Evolutionary conservation across 768 basidiomycete genomes (phyloP).

Genomic region (Tricholoma matsutake): DNA sequence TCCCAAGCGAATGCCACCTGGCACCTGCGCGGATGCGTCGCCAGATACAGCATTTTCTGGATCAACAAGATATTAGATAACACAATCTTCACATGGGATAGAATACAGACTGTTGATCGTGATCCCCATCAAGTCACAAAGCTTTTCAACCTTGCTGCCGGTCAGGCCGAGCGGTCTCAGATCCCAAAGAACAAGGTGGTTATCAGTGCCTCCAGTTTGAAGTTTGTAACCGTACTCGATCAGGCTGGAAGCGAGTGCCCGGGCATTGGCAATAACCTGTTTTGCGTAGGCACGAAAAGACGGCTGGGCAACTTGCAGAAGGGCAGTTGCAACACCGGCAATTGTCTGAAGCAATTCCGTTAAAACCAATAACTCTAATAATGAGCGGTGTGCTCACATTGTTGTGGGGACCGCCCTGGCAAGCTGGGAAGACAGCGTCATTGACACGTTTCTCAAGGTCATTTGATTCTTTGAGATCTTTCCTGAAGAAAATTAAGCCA

Average conservation of each 20-base stretch:
- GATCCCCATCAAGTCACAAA: slow-evolving; percentile 95
- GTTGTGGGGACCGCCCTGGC: slow-evolving; percentile 99
- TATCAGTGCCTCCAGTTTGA: slow-evolving; percentile 95
- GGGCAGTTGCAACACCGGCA: slow-evolving; percentile 89
- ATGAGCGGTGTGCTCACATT: slow-evolving; percentile 53
- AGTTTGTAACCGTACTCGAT: slow-evolving; percentile 86
- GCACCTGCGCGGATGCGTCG: slow-evolving; percentile 91
- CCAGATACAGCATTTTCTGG: slow-evolving; percentile 96
- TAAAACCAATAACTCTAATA: background rate
- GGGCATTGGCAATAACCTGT: slow-evolving; percentile 90
- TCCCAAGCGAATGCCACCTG: slow-evolving; percentile 96
- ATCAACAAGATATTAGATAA: background rate
- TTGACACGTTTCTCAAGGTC: slow-evolving; percentile 98
- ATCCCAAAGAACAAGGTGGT: slow-evolving; percentile 98
- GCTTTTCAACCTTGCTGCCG: slow-evolving; percentile 98
- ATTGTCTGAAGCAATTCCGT: slow-evolving; percentile 60
- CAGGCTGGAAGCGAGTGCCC: slow-evolving; percentile 70
- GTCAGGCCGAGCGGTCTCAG: slow-evolving; percentile 92
- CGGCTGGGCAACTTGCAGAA: slow-evolving; percentile 88
- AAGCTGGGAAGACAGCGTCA: slow-evolving; percentile 98
- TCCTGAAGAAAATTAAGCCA: slow-evolving; percentile 98
- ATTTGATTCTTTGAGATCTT: slow-evolving; percentile 72
- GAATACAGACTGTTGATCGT: slow-evolving; percentile 83
- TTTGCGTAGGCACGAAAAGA: slow-evolving; percentile 90
- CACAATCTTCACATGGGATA: background rate